phyloP scores from a whole-genome alignment of 31 red algal genomes.

The Endocladia muricata region DNA sequence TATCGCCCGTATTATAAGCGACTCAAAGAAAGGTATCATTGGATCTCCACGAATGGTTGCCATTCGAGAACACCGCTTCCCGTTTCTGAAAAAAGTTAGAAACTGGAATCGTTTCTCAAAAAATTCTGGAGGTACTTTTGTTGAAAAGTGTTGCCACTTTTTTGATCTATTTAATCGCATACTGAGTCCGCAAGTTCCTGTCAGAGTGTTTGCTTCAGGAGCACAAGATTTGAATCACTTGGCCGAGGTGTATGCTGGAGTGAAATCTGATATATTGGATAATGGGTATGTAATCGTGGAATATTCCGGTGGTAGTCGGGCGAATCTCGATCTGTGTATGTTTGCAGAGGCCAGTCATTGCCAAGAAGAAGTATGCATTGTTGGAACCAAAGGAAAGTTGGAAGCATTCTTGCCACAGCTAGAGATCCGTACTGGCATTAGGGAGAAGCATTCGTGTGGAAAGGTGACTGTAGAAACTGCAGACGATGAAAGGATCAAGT shows the following conservation, averaged over 20 bases:
- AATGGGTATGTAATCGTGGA: conserved; percentile 78
- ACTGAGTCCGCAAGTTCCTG: conserved; percentile 30
- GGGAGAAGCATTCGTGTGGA: conserved; percentile 52
- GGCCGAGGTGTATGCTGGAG: conserved; percentile 56
- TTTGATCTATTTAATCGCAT: conserved; percentile 81
- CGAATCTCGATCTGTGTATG: conserved; percentile 81
- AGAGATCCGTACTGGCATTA: conserved; percentile 41
- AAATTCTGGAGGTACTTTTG: conserved; percentile 73
- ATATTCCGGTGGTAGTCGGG: conserved; percentile 47
- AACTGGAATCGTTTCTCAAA: conserved; percentile 78
- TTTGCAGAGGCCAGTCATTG: conserved; percentile 75
- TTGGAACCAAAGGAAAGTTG: conserved; percentile 62
- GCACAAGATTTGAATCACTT: conserved; percentile 80
- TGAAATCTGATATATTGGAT: conserved; percentile 67
- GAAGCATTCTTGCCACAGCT: conserved; percentile 73
- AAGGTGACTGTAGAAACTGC: conserved; percentile 47
- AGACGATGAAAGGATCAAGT: conserved; percentile 48
- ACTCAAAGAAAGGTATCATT: conserved; percentile 29
- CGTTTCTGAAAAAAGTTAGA: conserved; percentile 72
- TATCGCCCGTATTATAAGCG: conserved; percentile 37
- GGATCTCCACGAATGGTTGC: conserved; percentile 58
- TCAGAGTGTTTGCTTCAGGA: conserved; percentile 54
- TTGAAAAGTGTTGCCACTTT: conserved; percentile 90
- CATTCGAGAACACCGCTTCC: conserved; percentile 86
- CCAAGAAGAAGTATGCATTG: conserved; percentile 75